Percentiles rank a stretch among this genome's conserved stretches.
These are phyloP conservation scores for Hyphopichia fennica DNA, from an alignment of 1,139 yeast species.

Conservation along the genomic window DNA sequence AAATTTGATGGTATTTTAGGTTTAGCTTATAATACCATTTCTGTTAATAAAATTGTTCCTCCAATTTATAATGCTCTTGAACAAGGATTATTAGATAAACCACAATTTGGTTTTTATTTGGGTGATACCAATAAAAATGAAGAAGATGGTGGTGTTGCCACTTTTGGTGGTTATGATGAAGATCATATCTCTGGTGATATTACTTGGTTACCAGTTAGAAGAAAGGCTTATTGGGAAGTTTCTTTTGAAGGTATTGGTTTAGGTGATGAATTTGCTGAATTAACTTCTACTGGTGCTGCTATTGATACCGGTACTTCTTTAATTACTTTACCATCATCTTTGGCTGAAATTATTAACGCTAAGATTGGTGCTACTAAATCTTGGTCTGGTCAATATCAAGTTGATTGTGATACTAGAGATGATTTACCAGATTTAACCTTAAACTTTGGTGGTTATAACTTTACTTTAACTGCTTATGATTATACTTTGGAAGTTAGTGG, in stretches of 20 bases:
- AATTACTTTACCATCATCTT: slow-evolving; percentile 88
- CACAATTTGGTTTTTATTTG: slow-evolving; percentile 85
- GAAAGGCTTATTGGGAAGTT: slow-evolving; percentile 99
- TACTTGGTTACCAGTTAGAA: slow-evolving; percentile 94
- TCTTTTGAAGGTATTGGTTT: slow-evolving; percentile 84
- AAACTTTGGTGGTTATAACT: slow-evolving; percentile 85
- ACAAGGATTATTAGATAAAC: slow-evolving; percentile 76
- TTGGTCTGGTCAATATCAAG: slow-evolving; percentile 95
- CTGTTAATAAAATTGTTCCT: slow-evolving; percentile 86
- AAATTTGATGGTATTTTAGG: slow-evolving; percentile 97
- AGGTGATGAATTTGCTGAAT: slow-evolving; percentile 86
- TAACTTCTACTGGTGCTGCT: slow-evolving; percentile 89
- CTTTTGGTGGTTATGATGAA: slow-evolving; percentile 91
- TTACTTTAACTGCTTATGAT: slow-evolving; percentile 83
- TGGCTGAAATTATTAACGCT: slow-evolving; percentile 91
- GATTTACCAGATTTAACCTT: slow-evolving; percentile 87
- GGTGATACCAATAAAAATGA: slow-evolving; percentile 72
- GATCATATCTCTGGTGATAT: slow-evolving; percentile 74
- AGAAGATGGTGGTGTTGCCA: slow-evolving; percentile 82
- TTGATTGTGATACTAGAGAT: slow-evolving; percentile 85
- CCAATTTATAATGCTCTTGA: slow-evolving; percentile 89
- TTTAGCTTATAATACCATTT: slow-evolving; percentile 85
- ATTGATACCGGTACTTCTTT: slow-evolving; percentile 98
- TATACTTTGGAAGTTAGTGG: slow-evolving; percentile 93
- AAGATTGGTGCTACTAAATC: slow-evolving; percentile 96